Base-by-base conservation (phyloP, 1,284 basidiomycete genomes). In the Sporisorium scitamineum region DNA sequence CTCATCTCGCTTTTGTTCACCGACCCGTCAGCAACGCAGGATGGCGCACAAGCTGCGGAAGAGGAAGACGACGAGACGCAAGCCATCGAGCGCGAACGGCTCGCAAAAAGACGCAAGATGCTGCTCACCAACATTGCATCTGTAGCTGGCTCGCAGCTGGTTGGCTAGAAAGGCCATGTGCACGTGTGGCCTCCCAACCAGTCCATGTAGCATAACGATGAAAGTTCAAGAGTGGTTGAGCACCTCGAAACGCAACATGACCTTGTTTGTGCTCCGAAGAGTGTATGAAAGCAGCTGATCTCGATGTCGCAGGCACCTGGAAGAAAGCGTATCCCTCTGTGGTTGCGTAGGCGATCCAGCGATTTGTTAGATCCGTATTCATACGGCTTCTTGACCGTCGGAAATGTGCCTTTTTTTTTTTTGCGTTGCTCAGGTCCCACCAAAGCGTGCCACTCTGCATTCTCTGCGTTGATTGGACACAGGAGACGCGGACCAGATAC, bases 1-100 rank as follows among this genome's bases (percentile, higher is more conserved):
- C 80, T 86, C 47, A 73, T 86, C 24, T 47, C 75, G 44, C 50
- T 61, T 18, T 60, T 86, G 31, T 85, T 71, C 29, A 52, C 62
- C 27, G 67, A 70, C 34, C 69, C 67, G 4, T 62, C 52, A n/a
- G 50, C 61, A 18, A 34, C 57, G 13, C 60, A 57, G 10, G 66
- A 70, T 13, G 67, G 32, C 2, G 54, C 55, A 7, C 56, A 58
- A 13, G 65, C 20, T 18, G 63, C n/a, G 1, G 57, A 22, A 22
- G 69, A 69, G 27, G 66, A 76, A 10, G 64, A 76, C 16, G 70
- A 62, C 22, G 66, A 69, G 44, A 69, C 69, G 4, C 57, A 60
- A 27, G 55, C 54, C 3, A 56, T 71, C 22, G 65, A 70, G 27
- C 67, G 56, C n/a, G 47, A 63, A 16, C 54, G 68, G 9, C 47